Evolutionary conservation across 352 stramenopile genomes (phyloP).

Genomic region (Phytophthora rubi): DNA sequence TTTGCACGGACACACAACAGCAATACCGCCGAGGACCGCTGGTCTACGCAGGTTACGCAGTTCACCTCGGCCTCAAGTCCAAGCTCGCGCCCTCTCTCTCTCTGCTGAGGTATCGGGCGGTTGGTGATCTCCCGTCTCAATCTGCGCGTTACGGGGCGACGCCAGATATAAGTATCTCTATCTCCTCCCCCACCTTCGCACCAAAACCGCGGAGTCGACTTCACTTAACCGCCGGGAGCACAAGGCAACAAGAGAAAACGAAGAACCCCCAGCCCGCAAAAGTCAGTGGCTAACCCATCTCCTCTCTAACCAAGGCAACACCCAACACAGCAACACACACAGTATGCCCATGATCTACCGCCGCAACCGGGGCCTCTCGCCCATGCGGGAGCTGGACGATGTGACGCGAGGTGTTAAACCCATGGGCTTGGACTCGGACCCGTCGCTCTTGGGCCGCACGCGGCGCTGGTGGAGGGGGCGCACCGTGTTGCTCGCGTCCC

Average conservation of each 20-base stretch:
- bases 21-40: conserved; percentile 29
- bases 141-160: background rate
- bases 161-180: conserved; percentile 7
- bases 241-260: background rate
- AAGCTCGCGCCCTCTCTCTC: too few species aligned
- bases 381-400: conserved; percentile 35
- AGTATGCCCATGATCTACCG: conserved; percentile 70
- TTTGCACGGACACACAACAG: conserved; percentile 32
- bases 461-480: conserved; percentile 39
- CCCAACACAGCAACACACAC: background rate
- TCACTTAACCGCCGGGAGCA: conserved; percentile 3
- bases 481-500: conserved; percentile 37
- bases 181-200: background rate
- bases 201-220: conserved; percentile 21
- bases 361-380: conserved; percentile 50
- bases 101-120: background rate
- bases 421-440: conserved; percentile 25
- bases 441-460: conserved; percentile 32
- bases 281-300: background rate
- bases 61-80: too few species aligned
- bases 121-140: background rate
- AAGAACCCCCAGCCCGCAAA: background rate
- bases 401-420: conserved; percentile 26
- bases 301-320: background rate
- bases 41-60: conserved; percentile 12